phyloP scores from a whole-genome alignment of 1,139 yeast species.

The Protomyces inundatus region DNA sequence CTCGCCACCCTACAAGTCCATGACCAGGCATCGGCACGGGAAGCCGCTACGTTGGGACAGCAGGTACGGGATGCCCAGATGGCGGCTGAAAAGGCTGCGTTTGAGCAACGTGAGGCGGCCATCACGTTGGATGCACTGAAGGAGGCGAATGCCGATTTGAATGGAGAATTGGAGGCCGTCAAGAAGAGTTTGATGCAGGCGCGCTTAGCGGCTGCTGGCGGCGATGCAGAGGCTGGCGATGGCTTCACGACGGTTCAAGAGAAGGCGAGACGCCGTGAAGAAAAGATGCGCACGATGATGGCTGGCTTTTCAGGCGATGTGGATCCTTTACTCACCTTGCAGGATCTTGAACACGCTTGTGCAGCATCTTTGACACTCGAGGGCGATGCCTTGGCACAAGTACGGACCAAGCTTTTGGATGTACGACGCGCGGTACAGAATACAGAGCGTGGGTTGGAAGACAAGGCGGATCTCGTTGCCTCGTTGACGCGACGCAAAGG shows the following conservation, averaged over 20 bases:
- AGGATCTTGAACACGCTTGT: conserved; percentile 7
- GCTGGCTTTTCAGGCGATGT: conserved; percentile 6
- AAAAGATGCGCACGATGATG: conserved; percentile 31
- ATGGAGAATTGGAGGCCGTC: conserved; percentile 34
- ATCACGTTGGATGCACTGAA: conserved; percentile 35
- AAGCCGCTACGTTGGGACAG: conserved; percentile 25
- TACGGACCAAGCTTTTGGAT: background rate
- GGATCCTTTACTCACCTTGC: conserved; percentile 2
- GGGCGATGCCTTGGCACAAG: background rate
- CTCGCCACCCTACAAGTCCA: conserved; percentile 31
- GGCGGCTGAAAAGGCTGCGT: conserved; percentile 36
- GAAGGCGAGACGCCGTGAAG: conserved; percentile 34
- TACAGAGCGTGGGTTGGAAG: conserved; percentile 5
- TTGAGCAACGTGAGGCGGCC: conserved; percentile 37
- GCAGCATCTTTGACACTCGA: conserved; percentile 2
- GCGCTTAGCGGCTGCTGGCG: conserved; percentile 16
- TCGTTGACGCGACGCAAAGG: conserved; percentile 1
- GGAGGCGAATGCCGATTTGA: conserved; percentile 36
- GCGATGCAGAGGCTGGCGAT: conserved; percentile 16
- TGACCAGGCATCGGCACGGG: conserved; percentile 34
- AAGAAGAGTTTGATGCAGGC: conserved; percentile 31
- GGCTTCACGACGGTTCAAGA: conserved; percentile 20
- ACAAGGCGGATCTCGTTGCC: conserved; percentile 1
- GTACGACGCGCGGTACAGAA: background rate
- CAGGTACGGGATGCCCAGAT: conserved; percentile 32